Base-by-base conservation (phyloP, 73 alveolate genomes). In the Paramecium sexaurelia region DNA sequence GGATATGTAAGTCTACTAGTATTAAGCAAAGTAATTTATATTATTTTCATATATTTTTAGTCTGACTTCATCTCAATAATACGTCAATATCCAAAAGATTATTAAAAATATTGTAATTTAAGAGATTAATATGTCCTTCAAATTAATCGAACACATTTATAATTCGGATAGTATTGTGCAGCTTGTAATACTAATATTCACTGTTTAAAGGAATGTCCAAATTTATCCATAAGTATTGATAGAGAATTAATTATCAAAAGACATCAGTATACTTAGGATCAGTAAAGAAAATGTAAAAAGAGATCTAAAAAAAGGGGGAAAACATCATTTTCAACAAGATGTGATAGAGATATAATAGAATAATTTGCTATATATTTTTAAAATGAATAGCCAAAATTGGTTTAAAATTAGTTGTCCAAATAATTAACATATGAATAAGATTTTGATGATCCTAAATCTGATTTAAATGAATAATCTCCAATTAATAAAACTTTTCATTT, bases 171-270 rank as follows among this genome's bases (percentile, higher is more conserved):
- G 11, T 75, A 22, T n/a, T 75, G 89, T 40, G 71, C 89, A 39
- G 69, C 69, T 10, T 75, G 89, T 24, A 20, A 75, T 37, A 40
- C 13, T 29, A 43, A 40, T 40, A 32, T 20, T 22, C 89, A 75
- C 22, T 6, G 27, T n/a, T 75, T 75, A 19, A 24, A 37, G 5
- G 41, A 75, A 24, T 75, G 89, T 24, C 39, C 41, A 0, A 40
- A 40, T 22, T 24, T 75, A 20, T 24, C 26, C 7, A 35, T 40
- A 7, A 35, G 43, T 10, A 9, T 43, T 37, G 69, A 75, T 43
- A 75, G 71, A 75, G 89, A 75, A 43, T 37, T 75, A 40, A 75
- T 75, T 40, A 75, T 75, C 27, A 75, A 75, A 43, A 75, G 89
- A 75, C 19, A 40, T 75, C 20, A 19, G 40, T 75, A 22, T 43